These are phyloP conservation scores for Colletotrichum spaethianum DNA, from an alignment of 2,329 filamentous ascomycete species.

Conservation along the genomic window DNA sequence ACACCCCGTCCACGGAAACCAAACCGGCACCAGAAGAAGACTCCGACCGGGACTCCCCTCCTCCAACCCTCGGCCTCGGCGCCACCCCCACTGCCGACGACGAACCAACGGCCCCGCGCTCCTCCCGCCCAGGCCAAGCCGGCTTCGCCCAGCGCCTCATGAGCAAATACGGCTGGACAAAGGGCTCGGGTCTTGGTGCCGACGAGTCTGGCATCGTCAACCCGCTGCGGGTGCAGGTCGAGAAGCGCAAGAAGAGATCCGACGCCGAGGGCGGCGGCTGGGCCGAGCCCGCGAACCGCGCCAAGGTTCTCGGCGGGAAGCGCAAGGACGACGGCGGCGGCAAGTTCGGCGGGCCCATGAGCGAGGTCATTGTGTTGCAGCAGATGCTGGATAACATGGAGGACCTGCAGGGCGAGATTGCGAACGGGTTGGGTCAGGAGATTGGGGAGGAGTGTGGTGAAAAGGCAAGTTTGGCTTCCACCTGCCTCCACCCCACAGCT, in stretches of 20 bases:
- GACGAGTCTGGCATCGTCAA: constrained; percentile 86
- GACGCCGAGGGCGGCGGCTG: constrained; percentile 86
- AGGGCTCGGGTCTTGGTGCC: constrained; percentile 89
- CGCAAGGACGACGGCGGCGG: constrained; percentile 58
- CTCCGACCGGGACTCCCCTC: constrained; percentile 58
- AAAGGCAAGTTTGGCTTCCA: constrained; percentile 66
- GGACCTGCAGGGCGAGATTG: constrained; percentile 83
- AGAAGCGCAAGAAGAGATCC: constrained; percentile 85
- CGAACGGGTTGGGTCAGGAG: constrained; percentile 85
- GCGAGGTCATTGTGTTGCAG: constrained; percentile 83
- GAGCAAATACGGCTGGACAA: constrained; percentile 93
- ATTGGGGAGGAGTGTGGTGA: constrained; percentile 94
- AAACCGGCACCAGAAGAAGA: constrained; percentile 51
- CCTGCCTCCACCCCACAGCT: constrained; percentile 17
- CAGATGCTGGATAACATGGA: constrained; percentile 90
- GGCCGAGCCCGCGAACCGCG: constrained; percentile 76
- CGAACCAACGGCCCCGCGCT: constrained; percentile 60
- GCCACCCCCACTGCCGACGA: constrained; percentile 55
- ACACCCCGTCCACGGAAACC: constrained; percentile 63
- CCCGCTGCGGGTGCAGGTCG: constrained; percentile 85
- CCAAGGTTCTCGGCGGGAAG: constrained; percentile 86
- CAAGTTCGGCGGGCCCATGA: constrained; percentile 78
- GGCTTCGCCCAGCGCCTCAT: constrained; percentile 91
- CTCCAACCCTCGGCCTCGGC: constrained; percentile 66
- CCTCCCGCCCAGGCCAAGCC: constrained; percentile 81